A percentile compares a stretch with the other conserved stretches of the same genome.
Evolutionary conservation across 2,329 filamentous ascomycete genomes (phyloP).

Genomic region (Fusarium robinianum): DNA sequence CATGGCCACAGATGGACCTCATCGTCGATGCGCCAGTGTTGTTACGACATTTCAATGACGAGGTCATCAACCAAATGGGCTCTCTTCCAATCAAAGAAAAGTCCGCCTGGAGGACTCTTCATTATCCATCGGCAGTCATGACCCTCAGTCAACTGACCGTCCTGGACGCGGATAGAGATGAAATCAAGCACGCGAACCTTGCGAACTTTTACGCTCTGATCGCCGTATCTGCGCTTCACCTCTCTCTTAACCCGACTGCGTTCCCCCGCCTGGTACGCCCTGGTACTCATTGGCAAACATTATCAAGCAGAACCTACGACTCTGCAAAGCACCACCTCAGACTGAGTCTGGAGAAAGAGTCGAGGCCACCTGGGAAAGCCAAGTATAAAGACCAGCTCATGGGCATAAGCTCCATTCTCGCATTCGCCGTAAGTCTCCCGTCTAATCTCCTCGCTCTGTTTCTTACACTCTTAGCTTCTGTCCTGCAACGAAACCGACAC

Average conservation of each 20-base stretch:
- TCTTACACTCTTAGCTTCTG: conserved; percentile 7
- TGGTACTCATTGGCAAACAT: conserved; percentile 13
- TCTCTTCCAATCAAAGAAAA: conserved; percentile 32
- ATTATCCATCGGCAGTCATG: conserved; percentile 28
- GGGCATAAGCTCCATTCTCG: conserved; percentile 26
- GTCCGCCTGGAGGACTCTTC: conserved; percentile 27
- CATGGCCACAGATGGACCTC: conserved; percentile 28
- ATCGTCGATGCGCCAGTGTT: conserved; percentile 22
- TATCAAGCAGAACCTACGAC: conserved; percentile 22
- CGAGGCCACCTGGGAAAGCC: conserved; percentile 19
- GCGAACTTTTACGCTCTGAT: conserved; percentile 26
- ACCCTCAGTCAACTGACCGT: conserved; percentile 28
- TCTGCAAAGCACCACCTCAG: conserved; percentile 31
- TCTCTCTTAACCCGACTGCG: conserved; percentile 14
- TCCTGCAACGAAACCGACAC: conserved; percentile 26
- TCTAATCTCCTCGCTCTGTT: not conserved
- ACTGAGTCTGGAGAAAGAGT: conserved; percentile 29
- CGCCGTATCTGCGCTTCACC: conserved; percentile 26
- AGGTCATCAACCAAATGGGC: conserved; percentile 31
- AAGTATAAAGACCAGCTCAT: conserved; percentile 32
- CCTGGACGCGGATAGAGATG: conserved; percentile 14
- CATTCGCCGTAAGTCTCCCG: conserved; percentile 24
- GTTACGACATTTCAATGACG: conserved; percentile 28
- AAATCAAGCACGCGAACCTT: conserved; percentile 27
- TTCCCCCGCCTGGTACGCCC: conserved; percentile 13